Evolutionary conservation across 495 filamentous ascomycete genomes (phyloP).

Genomic region (Neurospora sp.): DNA sequence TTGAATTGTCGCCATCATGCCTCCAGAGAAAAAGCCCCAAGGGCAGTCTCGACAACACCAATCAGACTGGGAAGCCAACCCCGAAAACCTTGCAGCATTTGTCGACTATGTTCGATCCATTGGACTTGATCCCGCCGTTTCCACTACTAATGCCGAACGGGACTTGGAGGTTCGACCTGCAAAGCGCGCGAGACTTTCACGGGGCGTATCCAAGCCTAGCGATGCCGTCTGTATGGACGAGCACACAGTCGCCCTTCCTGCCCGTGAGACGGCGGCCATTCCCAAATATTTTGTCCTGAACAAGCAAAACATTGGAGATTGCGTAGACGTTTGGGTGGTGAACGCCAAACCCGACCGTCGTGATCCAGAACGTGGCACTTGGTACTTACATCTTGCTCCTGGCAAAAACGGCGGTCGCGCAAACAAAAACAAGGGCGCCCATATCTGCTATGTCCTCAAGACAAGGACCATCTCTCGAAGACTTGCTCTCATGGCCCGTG

Average conservation of each 20-base stretch:
- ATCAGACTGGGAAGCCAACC: background rate
- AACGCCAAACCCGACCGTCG: background rate
- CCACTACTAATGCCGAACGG: background rate
- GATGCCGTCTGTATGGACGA: constrained; percentile 17
- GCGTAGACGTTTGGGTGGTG: background rate
- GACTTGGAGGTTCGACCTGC: background rate
- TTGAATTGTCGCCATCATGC: constrained; percentile 2
- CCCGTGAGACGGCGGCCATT: background rate
- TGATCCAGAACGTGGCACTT: background rate
- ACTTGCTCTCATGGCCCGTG: constrained; percentile 1
- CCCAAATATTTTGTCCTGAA: background rate
- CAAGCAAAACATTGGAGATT: constrained; percentile 6
- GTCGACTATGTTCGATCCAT: constrained; percentile 4
- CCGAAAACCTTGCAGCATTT: constrained; percentile 9
- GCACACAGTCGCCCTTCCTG: constrained; percentile 7
- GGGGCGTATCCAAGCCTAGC: background rate
- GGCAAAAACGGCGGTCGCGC: background rate
- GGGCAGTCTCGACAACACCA: constrained; percentile 3
- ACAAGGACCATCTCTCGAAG: background rate
- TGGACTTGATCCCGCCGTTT: background rate
- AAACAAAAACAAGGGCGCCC: background rate
- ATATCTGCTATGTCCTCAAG: constrained; percentile 1
- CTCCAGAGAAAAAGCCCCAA: constrained; percentile 1
- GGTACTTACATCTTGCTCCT: constrained; percentile 6
- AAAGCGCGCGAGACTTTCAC: constrained; percentile 13